phyloP scores from a whole-genome alignment of 176 grass and related monocot genomes.

The Oryza punctata region DNA sequence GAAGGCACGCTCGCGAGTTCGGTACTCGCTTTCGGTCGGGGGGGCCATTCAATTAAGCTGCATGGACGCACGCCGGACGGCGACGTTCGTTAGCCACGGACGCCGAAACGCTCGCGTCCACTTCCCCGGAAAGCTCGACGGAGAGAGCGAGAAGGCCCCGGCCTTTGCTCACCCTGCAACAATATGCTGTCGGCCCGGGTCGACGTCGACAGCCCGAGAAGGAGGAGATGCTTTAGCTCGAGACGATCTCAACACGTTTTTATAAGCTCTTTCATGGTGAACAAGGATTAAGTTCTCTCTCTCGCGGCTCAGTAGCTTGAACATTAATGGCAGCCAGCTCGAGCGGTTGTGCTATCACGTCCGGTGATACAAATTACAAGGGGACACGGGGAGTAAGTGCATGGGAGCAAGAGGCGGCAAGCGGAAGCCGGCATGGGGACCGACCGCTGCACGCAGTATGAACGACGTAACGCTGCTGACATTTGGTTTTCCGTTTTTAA shows the following conservation, averaged over 20 bases:
- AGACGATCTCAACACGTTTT: not conserved
- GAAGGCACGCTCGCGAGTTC: slow-evolving; percentile 32
- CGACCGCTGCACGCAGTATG: slow-evolving; percentile 20
- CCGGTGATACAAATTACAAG: not conserved
- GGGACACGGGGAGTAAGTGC: slow-evolving; percentile 32
- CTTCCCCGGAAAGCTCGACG: slow-evolving; percentile 30
- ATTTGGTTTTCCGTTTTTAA: not conserved
- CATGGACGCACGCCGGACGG: slow-evolving; percentile 40
- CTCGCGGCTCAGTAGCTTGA: not conserved
- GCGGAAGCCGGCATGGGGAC: slow-evolving; percentile 24
- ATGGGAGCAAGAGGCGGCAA: slow-evolving; percentile 18
- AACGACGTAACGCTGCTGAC: not conserved
- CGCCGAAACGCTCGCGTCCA: slow-evolving; percentile 2
- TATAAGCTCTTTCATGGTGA: too few relatives aligned
- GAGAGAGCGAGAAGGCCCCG: not conserved
- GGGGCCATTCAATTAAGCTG: not conserved
- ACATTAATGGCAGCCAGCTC: not conserved
- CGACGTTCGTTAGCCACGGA: slow-evolving; percentile 35
- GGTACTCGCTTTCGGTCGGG: slow-evolving; percentile 32
- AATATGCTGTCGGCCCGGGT: slow-evolving; percentile 21
- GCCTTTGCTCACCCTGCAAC: not conserved
- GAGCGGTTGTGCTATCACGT: slow-evolving; percentile 28
- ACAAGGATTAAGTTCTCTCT: not conserved
- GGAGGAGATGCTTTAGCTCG: not conserved
- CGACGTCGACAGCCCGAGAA: not conserved